Evolutionary conservation across 495 filamentous ascomycete genomes (phyloP).

Genomic region (Neurospora sublineolata): DNA sequence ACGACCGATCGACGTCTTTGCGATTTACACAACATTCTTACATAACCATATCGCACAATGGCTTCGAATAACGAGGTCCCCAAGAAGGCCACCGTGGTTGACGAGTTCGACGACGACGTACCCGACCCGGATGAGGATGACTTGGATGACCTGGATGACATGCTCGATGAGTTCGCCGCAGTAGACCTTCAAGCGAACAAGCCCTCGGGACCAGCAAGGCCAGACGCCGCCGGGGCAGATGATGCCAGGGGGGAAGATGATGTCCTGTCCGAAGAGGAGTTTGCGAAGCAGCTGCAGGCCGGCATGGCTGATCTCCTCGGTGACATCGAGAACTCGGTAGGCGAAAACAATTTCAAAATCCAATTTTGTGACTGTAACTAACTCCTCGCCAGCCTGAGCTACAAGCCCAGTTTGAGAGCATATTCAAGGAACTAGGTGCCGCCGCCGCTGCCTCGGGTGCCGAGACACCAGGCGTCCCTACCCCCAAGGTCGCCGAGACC

Average conservation of each 20-base stretch:
- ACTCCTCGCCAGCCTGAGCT: conserved; percentile 50
- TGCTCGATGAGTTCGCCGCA: conserved; percentile 78
- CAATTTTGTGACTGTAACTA: neutral
- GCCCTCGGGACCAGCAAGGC: conserved; percentile 31
- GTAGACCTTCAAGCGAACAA: conserved; percentile 41
- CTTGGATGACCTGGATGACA: conserved; percentile 85
- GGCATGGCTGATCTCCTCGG: conserved; percentile 78
- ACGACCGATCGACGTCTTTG: neutral
- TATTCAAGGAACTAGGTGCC: conserved; percentile 66
- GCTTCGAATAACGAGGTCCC: conserved; percentile 5
- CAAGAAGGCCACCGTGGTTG: conserved; percentile 14
- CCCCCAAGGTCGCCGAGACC: neutral
- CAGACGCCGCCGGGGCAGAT: conserved; percentile 9
- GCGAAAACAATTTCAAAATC: conserved; percentile 1
- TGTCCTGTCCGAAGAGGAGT: conserved; percentile 52
- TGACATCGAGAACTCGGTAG: conserved; percentile 50
- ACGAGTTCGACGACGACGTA: conserved; percentile 28
- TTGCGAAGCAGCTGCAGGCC: conserved; percentile 70
- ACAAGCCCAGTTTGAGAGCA: conserved; percentile 72
- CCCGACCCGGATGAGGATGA: conserved; percentile 77
- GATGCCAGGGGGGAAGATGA: conserved; percentile 16
- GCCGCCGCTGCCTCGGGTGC: conserved; percentile 22
- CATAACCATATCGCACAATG: conserved; percentile 4
- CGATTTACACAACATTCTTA: neutral
- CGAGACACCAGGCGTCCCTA: conserved; percentile 8